Evolutionary conservation across 306 rosid genomes (phyloP), one percentile per base, ranked within the genome.

Genomic region (Biancaea sappan): DNA sequence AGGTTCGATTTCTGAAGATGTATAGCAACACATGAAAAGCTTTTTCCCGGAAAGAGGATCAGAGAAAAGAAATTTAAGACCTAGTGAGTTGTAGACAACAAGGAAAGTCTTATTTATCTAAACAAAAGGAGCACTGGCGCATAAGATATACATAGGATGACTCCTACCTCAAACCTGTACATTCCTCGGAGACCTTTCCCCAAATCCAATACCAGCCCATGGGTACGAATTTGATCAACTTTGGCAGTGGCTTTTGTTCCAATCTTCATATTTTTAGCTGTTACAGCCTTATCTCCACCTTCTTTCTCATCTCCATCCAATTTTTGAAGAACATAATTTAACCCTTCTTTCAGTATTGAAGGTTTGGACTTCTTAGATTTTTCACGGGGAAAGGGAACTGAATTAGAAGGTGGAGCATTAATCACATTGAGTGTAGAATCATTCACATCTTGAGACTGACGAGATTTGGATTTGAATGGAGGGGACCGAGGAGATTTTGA

Each of bases 131-230:
- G 9, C 22, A 6, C 6, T 19, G 29, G 32, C 19, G n/a, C 26
- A 31, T 29, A 41, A 60, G 21, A 58, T 65, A 43, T 32, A 40
- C 57, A 38, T n/a, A 41, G 26, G 67, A 51, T 24, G 11, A 34
- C 56, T 60, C 77, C 18, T 88, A 90, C 98, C 98, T 94, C 84
- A 19, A 86, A 91, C 52, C 90, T 88, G 83, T 88, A 87, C 96
- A 94, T 91, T 67, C 93, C 98, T 58, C 86, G 90, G 40, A 85
- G 68, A 73, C 92, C 97, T 79, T 89, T 88, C 40, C 97, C 96
- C 83, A 94, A 86, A 80, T 91, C 97, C 83, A 94, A 90, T 41
- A 91, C 97, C 77, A 94, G 85, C 50, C 98, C 98, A 29, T 65
- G 89, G 1, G 90, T 69, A 50, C 98, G 95, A 70, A 94, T 58